Evolutionary conservation across 2,329 filamentous ascomycete genomes (phyloP), one percentile per base, ranked within the genome.

Genomic region (Oidium heveae): DNA sequence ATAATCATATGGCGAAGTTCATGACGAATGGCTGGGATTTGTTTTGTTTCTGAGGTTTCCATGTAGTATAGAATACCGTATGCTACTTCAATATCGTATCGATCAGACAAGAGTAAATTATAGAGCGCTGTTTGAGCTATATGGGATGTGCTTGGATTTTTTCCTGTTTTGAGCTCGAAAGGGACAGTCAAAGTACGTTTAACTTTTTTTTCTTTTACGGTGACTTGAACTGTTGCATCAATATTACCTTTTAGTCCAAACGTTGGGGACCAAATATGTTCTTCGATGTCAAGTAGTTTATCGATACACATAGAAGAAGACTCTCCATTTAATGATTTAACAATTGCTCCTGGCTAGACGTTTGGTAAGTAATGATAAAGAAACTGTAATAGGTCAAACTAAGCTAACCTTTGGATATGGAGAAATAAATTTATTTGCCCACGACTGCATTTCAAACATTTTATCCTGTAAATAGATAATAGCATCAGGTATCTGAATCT

Each of bases 231-330:
- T 0, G 91, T 96, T 32, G 91, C 91, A 68, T 98, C 91, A 57
- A 98, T 91, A 61, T 96, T 98, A 33, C 91, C 91, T 66, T 98
- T 98, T 16, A 98, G 72, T 0, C 91, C 91, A 65, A 94, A 98
- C 78, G 87, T 89, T 0, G 91, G 91, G 7, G 89, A 96, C 91
- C 91, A 98, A 32, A 98, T 80, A 64, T 96, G 91, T 66, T 98
- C 91, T 66, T 98, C 91, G 10, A 98, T 85, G 64, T 96, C 91
- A 15, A 98, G 80, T 32, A 98, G 72, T 65, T 96, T 98, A 63
- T 82, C 93, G 60, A 98, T 80, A 60, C 84, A 87, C 75, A 96
- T 81, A 56, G 75, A 82, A 12, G 82, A 77, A 59, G 80, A 82
- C 54, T 82, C 77, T 43, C 82, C 83, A 63, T 87, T 82, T 50